These are phyloP conservation scores for Aspergillus thermomutatus DNA, from an alignment of 2,329 filamentous ascomycete species.

Conservation along the genomic window DNA sequence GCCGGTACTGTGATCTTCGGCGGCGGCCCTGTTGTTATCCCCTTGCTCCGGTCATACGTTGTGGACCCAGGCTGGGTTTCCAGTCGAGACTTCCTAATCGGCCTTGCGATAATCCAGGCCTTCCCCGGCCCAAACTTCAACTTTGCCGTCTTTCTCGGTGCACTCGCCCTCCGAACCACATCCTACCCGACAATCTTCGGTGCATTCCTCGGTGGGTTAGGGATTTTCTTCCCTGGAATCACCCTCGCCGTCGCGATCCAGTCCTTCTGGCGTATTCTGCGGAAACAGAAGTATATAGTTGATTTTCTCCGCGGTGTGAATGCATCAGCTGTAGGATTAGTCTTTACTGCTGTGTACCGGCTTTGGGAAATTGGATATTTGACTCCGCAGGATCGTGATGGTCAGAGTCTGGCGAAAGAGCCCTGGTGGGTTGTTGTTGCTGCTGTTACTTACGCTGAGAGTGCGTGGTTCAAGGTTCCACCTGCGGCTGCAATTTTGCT, in stretches of 20 bases:
- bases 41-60: slow-evolving; percentile 57
- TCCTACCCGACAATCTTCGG: slow-evolving; percentile 40
- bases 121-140: slow-evolving; percentile 59
- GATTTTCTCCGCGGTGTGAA: slow-evolving; percentile 56
- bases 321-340: slow-evolving; percentile 58
- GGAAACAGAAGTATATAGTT: slow-evolving; percentile 47
- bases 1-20: slow-evolving; percentile 68
- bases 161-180: slow-evolving; percentile 42
- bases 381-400: slow-evolving; percentile 46
- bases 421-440: slow-evolving; percentile 64
- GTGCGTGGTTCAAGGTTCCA: slow-evolving; percentile 46
- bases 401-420: slow-evolving; percentile 54
- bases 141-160: slow-evolving; percentile 57
- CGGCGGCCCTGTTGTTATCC: slow-evolving; percentile 63
- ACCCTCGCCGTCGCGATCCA: slow-evolving; percentile 32
- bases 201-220: slow-evolving; percentile 50
- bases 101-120: slow-evolving; percentile 67
- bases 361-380: slow-evolving; percentile 62
- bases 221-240: slow-evolving; percentile 39
- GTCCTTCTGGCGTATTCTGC: slow-evolving; percentile 54
- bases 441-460: slow-evolving; percentile 47
- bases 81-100: slow-evolving; percentile 67
- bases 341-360: slow-evolving; percentile 63
- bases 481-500: slow-evolving; percentile 45
- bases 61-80: slow-evolving; percentile 69